Percentiles rank a stretch among this genome's conserved stretches.
These are phyloP conservation scores for Fragaria nilgerrensis DNA, from an alignment of 306 rosid species.

Conservation along the genomic window DNA sequence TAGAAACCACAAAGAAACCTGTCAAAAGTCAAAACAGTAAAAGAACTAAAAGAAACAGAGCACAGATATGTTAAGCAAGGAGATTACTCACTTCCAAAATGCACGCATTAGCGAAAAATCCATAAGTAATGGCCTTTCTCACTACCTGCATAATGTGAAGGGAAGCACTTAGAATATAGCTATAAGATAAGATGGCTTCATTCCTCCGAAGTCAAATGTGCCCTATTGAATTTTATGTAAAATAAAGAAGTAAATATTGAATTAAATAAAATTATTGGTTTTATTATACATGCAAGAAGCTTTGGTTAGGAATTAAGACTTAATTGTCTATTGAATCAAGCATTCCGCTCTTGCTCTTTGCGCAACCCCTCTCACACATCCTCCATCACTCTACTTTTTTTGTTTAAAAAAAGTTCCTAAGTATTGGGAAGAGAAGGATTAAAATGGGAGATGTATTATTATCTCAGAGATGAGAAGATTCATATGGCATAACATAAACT, in stretches of 20 bases:
- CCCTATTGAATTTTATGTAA: background rate
- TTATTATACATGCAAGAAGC: background rate
- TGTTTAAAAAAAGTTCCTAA: background rate
- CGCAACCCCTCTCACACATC: background rate
- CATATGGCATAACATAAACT: constrained; percentile 6
- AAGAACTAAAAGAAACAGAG: background rate
- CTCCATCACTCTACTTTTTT: background rate
- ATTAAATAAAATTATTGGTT: background rate
- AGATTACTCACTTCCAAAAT: constrained; percentile 59
- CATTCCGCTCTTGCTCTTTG: background rate
- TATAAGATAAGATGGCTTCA: background rate
- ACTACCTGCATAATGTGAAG: constrained; percentile 48
- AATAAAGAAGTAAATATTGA: background rate
- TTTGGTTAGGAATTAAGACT: background rate
- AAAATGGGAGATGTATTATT: background rate
- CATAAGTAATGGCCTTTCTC: constrained; percentile 77
- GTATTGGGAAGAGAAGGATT: background rate
- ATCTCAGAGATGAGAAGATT: constrained; percentile 5
- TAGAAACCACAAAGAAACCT: background rate
- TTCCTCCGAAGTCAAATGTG: background rate
- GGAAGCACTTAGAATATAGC: background rate
- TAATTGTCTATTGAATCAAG: background rate
- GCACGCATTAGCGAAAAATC: constrained; percentile 81
- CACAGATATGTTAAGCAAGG: background rate
- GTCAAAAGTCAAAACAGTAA: background rate